A percentile compares a stretch with the other conserved stretches of the same genome.
phyloP scores from a whole-genome alignment of 441 rosid genomes.

The Theobroma grandiflorum region DNA sequence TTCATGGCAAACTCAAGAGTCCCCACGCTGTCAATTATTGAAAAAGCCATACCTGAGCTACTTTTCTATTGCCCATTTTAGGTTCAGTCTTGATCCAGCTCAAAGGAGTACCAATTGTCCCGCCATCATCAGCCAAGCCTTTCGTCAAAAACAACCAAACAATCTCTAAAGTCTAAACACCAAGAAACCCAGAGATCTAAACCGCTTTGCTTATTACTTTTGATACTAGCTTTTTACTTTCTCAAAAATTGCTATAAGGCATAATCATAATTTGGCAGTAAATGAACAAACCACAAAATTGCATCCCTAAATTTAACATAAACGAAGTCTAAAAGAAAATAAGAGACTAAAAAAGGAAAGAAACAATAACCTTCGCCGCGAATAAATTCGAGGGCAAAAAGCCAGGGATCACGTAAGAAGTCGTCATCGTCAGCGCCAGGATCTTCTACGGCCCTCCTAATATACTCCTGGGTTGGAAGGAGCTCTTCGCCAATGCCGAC shows the following conservation, averaged over 20 bases:
- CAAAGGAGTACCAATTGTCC: constrained; percentile 71
- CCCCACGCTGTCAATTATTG: neutral
- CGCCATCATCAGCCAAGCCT: constrained; percentile 64
- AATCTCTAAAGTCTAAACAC: neutral
- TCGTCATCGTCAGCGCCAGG: constrained; percentile 58
- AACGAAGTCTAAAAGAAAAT: neutral
- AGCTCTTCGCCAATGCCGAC: constrained; percentile 40
- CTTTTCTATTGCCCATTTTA: constrained; percentile 43
- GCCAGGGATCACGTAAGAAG: constrained; percentile 69
- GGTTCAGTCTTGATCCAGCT: constrained; percentile 55
- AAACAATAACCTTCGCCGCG: constrained; percentile 54
- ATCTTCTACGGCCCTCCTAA: constrained; percentile 68
- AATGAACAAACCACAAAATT: neutral
- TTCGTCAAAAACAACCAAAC: constrained; percentile 20
- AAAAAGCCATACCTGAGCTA: constrained; percentile 56
- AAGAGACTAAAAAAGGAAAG: neutral
- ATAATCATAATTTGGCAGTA: neutral
- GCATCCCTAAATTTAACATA: neutral
- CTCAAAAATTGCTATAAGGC: neutral
- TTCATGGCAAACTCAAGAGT: neutral
- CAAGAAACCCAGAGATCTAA: constrained; percentile 15
- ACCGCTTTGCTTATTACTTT: neutral
- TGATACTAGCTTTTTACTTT: neutral
- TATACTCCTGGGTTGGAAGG: constrained; percentile 77
- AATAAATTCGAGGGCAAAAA: constrained; percentile 64